phyloP scores from a whole-genome alignment of 192 early-diverging fungal genomes.

The Coemansia sp. region DNA sequence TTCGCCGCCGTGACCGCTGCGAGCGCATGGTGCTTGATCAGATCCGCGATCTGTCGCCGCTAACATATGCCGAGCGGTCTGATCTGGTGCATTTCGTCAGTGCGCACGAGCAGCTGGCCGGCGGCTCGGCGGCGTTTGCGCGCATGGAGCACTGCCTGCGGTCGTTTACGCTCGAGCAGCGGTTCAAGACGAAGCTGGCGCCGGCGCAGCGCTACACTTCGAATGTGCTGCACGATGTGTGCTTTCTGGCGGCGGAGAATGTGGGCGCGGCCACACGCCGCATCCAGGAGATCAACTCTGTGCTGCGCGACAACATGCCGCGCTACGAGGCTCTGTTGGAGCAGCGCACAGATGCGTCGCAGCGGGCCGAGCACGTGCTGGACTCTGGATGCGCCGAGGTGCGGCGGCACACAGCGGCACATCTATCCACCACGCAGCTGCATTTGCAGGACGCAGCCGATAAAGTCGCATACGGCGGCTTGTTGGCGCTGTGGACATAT shows the following conservation, averaged over 20 bases:
- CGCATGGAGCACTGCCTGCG: slow-evolving; percentile 84
- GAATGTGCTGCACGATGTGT: slow-evolving; percentile 82
- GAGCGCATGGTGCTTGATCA: slow-evolving; percentile 93
- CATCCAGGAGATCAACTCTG: slow-evolving; percentile 60
- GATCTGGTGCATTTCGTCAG: slow-evolving; percentile 98
- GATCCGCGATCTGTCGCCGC: slow-evolving; percentile 91
- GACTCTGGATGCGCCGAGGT: slow-evolving; percentile 63
- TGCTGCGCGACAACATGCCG: slow-evolving; percentile 67
- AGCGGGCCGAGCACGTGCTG: slow-evolving; percentile 61
- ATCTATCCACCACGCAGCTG: slow-evolving; percentile 59
- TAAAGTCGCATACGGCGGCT: slow-evolving; percentile 75
- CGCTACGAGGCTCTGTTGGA: slow-evolving; percentile 72
- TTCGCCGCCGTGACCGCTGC: slow-evolving; percentile 92
- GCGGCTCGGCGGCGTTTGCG: slow-evolving; percentile 59
- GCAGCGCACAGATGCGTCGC: slow-evolving; percentile 69
- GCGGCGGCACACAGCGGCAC: slow-evolving; percentile 48
- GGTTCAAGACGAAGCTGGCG: slow-evolving; percentile 88
- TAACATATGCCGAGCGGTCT: slow-evolving; percentile 83
- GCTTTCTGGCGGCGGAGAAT: slow-evolving; percentile 72
- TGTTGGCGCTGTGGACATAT: slow-evolving; percentile 84
- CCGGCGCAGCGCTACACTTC: slow-evolving; percentile 89
- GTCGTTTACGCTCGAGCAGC: slow-evolving; percentile 92
- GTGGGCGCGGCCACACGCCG: slow-evolving; percentile 59
- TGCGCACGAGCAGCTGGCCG: slow-evolving; percentile 56
- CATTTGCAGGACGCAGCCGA: slow-evolving; percentile 67